A percentile compares a stretch with the other conserved stretches of the same genome.
Conservation (phyloP, 805 yeast genomes). For the Candida odintsovae region DNA sequence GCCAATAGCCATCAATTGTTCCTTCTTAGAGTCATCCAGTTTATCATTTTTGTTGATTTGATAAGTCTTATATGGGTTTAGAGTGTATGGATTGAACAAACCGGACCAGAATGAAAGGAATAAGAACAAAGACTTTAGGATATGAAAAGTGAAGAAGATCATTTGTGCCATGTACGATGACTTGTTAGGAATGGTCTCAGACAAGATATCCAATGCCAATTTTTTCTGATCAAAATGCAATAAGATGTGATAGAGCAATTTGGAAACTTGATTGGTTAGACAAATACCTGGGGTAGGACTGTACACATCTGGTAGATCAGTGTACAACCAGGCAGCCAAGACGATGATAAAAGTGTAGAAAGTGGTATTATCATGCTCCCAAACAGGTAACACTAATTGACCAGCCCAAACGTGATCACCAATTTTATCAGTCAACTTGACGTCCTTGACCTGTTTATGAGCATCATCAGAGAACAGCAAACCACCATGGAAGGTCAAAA, state of each 20-base stretch:
- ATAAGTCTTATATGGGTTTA: constrained; percentile 33
- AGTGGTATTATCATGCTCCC: constrained; percentile 45
- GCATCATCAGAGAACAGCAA: constrained; percentile 63
- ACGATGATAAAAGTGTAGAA: constrained; percentile 31
- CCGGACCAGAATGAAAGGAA: constrained; percentile 63
- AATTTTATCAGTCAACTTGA: constrained; percentile 43
- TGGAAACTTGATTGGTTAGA: constrained; percentile 55
- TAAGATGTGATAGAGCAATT: constrained; percentile 24
- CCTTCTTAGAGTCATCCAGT: constrained; percentile 27
- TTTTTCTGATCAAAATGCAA: constrained; percentile 32
- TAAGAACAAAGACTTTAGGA: constrained; percentile 51
- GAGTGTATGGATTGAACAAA: constrained; percentile 65
- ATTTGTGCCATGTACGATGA: constrained; percentile 46
- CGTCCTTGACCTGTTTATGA: constrained; percentile 36
- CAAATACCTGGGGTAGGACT: constrained; percentile 93
- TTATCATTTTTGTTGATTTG: constrained; percentile 29
- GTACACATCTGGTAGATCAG: constrained; percentile 85
- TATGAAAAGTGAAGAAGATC: constrained; percentile 68
- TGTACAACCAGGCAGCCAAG: constrained; percentile 73
- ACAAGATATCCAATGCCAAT: constrained; percentile 41
- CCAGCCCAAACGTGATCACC: constrained; percentile 82
- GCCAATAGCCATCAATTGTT: constrained; percentile 58
- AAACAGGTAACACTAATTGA: constrained; percentile 73
- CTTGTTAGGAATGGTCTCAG: constrained; percentile 40
- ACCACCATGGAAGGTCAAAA: constrained; percentile 77